Evolutionary conservation across 2,329 filamentous ascomycete species (phyloP).

Genomic region (Colletotrichum filicis): DNA sequence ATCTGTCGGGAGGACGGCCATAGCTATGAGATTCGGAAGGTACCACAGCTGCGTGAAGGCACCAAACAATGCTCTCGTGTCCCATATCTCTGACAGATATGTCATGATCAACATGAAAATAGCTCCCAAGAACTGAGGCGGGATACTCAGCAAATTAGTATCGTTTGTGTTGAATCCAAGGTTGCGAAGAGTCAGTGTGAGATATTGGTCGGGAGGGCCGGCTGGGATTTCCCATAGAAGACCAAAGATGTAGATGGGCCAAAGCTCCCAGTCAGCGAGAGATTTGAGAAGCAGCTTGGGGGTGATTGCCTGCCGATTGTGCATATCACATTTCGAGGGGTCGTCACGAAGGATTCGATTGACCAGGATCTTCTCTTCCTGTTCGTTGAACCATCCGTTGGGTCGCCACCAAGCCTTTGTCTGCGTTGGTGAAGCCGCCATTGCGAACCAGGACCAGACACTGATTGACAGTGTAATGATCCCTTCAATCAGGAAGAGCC

Average conservation of each 20-base stretch:
- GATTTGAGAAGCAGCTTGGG: conserved; percentile 56
- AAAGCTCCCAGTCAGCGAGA: conserved; percentile 65
- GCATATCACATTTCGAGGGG: conserved; percentile 64
- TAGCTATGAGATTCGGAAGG: conserved; percentile 45
- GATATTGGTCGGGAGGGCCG: conserved; percentile 40
- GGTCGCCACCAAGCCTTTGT: conserved; percentile 59
- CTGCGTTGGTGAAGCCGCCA: conserved; percentile 45
- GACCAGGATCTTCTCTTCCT: conserved; percentile 68
- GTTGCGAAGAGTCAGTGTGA: conserved; percentile 40
- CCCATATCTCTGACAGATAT: conserved; percentile 44
- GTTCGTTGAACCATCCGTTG: conserved; percentile 66
- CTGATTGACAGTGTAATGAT: conserved; percentile 40
- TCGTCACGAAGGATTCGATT: conserved; percentile 67
- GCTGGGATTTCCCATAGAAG: conserved; percentile 51
- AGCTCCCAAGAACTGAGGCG: conserved; percentile 33
- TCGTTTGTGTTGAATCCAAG: conserved; percentile 54
- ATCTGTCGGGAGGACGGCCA: conserved; percentile 42
- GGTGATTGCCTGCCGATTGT: conserved; percentile 64
- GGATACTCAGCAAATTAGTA: conserved; percentile 51
- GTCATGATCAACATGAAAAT: conserved; percentile 39
- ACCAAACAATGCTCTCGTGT: conserved; percentile 44
- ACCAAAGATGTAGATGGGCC: conserved; percentile 63
- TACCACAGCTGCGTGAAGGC: conserved; percentile 47
- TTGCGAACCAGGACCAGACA: conserved; percentile 44
- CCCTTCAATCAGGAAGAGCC: conserved; percentile 35